These are phyloP conservation scores for Podospora fimiseda DNA, from an alignment of 495 filamentous ascomycete genomes.

Conservation along the genomic window DNA sequence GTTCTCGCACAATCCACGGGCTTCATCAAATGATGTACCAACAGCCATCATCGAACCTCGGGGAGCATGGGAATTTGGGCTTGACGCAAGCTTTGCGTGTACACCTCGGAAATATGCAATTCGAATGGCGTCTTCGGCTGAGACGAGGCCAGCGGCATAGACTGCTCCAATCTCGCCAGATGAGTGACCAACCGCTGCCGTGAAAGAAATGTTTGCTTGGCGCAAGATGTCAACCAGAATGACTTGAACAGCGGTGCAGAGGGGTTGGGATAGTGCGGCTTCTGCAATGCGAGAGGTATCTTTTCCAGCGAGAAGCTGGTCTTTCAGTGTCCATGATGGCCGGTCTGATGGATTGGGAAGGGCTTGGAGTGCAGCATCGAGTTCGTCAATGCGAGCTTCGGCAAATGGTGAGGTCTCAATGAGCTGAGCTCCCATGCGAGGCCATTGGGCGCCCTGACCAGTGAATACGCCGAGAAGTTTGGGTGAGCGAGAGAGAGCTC, in stretches of 20 bases:
- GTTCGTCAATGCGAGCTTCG: background rate
- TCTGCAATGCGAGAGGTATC: slow-evolving; percentile 20
- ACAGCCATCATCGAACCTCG: slow-evolving; percentile 50
- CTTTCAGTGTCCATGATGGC: background rate
- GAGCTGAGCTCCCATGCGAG: slow-evolving; percentile 3
- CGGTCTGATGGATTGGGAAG: background rate
- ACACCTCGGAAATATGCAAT: slow-evolving; percentile 19
- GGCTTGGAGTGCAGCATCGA: background rate
- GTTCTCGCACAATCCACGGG: slow-evolving; percentile 28
- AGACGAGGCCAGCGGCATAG: slow-evolving; percentile 36
- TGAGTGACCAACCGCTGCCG: too few species aligned
- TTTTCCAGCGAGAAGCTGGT: slow-evolving; percentile 3
- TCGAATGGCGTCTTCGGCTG: slow-evolving; percentile 18
- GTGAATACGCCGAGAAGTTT: slow-evolving; percentile 8
- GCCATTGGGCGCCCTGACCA: slow-evolving; percentile 9
- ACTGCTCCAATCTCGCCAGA: slow-evolving; percentile 55
- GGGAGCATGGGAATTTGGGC: slow-evolving; percentile 14
- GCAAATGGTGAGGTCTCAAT: background rate
- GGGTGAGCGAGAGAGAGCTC: background rate
- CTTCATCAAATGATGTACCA: slow-evolving; percentile 35
- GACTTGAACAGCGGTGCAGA: slow-evolving; percentile 46
- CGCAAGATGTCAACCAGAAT: slow-evolving; percentile 41
- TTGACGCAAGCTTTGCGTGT: slow-evolving; percentile 30
- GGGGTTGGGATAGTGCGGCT: slow-evolving; percentile 39
- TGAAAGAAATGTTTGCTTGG: too few species aligned